Base-by-base conservation (phyloP, 148 eudicot species). In the Persicaria maculosa region DNA sequence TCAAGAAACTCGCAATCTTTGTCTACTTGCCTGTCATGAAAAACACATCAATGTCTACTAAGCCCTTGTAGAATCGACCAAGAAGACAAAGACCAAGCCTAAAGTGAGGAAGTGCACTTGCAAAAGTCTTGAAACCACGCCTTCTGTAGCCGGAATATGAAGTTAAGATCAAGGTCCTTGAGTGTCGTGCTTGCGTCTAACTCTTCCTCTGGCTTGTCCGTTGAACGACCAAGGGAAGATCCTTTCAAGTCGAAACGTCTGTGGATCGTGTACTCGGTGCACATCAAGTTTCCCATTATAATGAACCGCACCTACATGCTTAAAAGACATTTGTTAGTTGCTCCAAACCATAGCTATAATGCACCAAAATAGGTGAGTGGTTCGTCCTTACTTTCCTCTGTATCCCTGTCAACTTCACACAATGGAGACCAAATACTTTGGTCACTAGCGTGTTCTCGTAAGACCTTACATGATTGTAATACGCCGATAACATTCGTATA, bases 121-220 rank as follows among this genome's bases (percentile, higher is more conserved):
- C 97, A 82, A n/a, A 96, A 85, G 31, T 96, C 99, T 85, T 92
- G 97, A 72, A 87, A 90, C 99, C 99, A 96, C 4, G 88, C 84
- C 71, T 84, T 92, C 53, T 92, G 97, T 22, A 96, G 80, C 19
- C 91, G 80, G 52, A 96, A 96, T 1, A 96, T 72, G 74, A 90
- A 96, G 84, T 85, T 92, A 46, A 96, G 97, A 88, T 96, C 99
- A 54, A 96, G 97, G 74, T 96, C 99, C 74, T 96, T 96, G 48
- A 96, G 94, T 43, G 88, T 92, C 0, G 97, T 90, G 73, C 86
- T 96, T 74, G 92, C 92, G 83, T 92, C 97, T 25, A 96, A 74
- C 73, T 96, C 97, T 62, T 91, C 86, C 69, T 92, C 97, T 0
- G 97, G 91, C 68, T 90, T 92, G 72, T 92, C 93, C 0, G 97